Conservation (phyloP, 371 early-diverging fungal genomes). For the Cokeromyces recurvatus region DNA sequence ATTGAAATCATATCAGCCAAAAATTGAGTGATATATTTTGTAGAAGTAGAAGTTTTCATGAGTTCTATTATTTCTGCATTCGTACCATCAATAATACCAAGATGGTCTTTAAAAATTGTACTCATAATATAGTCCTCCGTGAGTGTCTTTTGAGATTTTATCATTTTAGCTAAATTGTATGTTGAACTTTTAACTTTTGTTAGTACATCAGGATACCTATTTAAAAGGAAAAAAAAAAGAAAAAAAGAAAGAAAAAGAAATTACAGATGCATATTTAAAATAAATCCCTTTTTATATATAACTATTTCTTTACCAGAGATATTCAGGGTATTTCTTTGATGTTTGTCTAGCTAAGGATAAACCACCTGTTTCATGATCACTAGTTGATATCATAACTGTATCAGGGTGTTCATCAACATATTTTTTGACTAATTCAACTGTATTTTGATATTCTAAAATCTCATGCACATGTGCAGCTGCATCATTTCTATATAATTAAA, state of each 20-base stretch:
- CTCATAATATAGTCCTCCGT: constrained; percentile 28
- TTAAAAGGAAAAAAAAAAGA: too few species aligned
- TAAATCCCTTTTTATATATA: not conserved
- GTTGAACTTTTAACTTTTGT: constrained; percentile 64
- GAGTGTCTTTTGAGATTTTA: constrained; percentile 7
- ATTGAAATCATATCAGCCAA: constrained; percentile 67
- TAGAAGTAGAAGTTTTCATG: constrained; percentile 7
- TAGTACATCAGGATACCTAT: constrained; percentile 74
- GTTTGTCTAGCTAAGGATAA: constrained; percentile 72
- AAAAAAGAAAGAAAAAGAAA: too few species aligned
- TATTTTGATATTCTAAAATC: constrained; percentile 83
- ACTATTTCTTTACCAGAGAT: too few species aligned
- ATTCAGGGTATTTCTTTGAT: constrained; percentile 66
- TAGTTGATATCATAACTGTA: constrained; percentile 82
- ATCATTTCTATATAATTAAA: constrained; percentile 66
- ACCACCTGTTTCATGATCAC: constrained; percentile 97
- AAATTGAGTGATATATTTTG: constrained; percentile 14
- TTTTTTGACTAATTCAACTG: constrained; percentile 62
- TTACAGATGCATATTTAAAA: constrained; percentile 12
- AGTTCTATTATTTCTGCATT: constrained; percentile 57
- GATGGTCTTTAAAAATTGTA: constrained; percentile 48
- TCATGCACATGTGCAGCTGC: constrained; percentile 88
- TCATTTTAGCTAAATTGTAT: constrained; percentile 39
- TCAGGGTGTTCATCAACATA: constrained; percentile 75
- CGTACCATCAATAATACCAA: constrained; percentile 71